A percentile compares a stretch with the other conserved stretches of the same genome.
These are phyloP conservation scores for Irpex sp. DNA, from an alignment of 1,284 basidiomycete genomes.

Conservation along the genomic window DNA sequence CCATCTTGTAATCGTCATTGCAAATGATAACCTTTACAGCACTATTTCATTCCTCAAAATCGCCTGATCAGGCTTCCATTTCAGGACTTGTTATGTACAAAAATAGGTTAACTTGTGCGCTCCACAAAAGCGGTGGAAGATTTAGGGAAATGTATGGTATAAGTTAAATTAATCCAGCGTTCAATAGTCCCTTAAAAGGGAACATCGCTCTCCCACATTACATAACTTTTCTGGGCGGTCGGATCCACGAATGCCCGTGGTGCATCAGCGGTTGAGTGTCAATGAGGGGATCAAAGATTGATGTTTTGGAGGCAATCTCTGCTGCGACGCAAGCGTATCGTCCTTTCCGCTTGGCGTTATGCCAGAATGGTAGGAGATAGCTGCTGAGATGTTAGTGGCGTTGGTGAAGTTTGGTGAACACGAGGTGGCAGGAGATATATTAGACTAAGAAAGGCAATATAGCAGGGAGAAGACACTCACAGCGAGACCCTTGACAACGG, in stretches of 20 bases:
- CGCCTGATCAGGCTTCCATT: too few species aligned
- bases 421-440: background rate
- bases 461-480: background rate
- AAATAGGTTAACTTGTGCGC: background rate
- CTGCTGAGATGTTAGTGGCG: background rate
- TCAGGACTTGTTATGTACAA: too few species aligned
- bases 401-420: background rate
- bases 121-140: too few species aligned
- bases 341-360: background rate
- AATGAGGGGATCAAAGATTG: background rate
- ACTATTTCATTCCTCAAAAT: too few species aligned
- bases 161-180: too few species aligned
- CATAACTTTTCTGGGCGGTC: too few species aligned
- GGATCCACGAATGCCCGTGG: too few species aligned
- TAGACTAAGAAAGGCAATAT: background rate
- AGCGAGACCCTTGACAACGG: background rate
- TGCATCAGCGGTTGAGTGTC: background rate
- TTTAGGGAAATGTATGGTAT: too few species aligned
- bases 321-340: background rate
- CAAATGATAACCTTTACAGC: too few species aligned
- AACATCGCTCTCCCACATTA: too few species aligned
- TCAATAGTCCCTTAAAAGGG: too few species aligned
- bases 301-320: background rate
- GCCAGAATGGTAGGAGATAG: background rate
- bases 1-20: too few species aligned